Conservation (phyloP, 345 rosid species). For the Eucalyptus regnans region DNA sequence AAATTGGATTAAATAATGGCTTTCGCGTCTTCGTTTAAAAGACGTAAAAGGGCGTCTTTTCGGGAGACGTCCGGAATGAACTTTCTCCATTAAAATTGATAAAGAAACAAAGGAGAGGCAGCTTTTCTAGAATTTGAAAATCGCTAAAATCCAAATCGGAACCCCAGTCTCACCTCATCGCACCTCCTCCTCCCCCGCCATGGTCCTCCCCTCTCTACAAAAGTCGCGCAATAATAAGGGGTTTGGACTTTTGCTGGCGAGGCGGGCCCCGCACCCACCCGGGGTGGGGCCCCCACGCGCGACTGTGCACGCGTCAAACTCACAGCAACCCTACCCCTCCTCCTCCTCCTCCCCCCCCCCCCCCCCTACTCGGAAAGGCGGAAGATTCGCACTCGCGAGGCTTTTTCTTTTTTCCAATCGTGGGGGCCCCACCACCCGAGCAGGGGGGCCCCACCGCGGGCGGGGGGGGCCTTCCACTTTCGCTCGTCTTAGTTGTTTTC, state of each 20-base stretch:
- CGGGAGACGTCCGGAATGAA: not conserved
- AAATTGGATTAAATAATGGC: not conserved
- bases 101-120: not conserved
- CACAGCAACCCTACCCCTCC: not conserved
- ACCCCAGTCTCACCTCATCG: not conserved
- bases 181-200: not conserved
- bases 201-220: not conserved
- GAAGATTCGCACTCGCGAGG: not conserved
- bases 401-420: not conserved
- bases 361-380: not conserved
- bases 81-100: not conserved
- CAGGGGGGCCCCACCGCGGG: not conserved
- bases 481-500: not conserved
- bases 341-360: too few species aligned
- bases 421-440: constrained; percentile 1
- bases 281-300: not conserved
- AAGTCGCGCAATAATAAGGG: not conserved
- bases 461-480: not conserved
- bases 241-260: not conserved
- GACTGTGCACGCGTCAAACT: constrained; percentile 3
- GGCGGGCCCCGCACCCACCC: not conserved
- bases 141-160: not conserved
- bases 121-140: too few species aligned
- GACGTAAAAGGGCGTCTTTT: not conserved
- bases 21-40: not conserved